Conservation (phyloP, 2,329 filamentous ascomycete genomes). For the Juglanconis oblonga region DNA sequence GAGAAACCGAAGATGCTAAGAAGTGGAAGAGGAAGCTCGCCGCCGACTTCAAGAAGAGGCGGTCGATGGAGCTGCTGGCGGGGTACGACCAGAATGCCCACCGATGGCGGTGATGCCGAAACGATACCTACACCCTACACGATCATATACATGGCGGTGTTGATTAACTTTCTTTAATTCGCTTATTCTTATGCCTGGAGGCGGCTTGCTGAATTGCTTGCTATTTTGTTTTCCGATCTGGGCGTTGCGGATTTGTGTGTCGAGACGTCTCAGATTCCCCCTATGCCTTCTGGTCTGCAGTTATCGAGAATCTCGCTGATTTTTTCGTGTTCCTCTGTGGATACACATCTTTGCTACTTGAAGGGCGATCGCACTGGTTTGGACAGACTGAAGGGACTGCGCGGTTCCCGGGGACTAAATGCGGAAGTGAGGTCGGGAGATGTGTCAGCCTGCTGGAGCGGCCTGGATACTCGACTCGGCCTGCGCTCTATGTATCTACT, state of each 20-base stretch:
- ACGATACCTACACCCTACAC: conserved; percentile 3
- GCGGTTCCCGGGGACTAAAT: neutral
- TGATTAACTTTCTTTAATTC: neutral
- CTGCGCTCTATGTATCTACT: neutral
- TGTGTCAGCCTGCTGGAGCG: neutral
- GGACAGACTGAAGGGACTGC: too few species aligned
- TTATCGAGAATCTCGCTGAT: too few species aligned
- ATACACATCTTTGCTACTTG: neutral
- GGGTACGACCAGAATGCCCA: conserved; percentile 18
- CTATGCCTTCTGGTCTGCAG: too few species aligned
- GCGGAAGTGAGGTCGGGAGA: neutral
- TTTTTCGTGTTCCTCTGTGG: too few species aligned
- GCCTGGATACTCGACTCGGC: neutral
- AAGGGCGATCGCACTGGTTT: neutral
- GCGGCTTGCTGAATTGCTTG: conserved; percentile 7
- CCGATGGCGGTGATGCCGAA: conserved; percentile 14
- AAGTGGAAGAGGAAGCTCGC: conserved; percentile 14
- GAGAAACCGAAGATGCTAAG: conserved; percentile 6
- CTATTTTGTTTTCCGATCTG: conserved; percentile 12
- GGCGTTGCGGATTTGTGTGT: conserved; percentile 16
- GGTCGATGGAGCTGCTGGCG: conserved; percentile 15
- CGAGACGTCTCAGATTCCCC: conserved; percentile 11
- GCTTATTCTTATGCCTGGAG: conserved; percentile 10
- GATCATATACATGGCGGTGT: neutral
- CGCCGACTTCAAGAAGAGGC: conserved; percentile 17